Evolutionary conservation across 306 rosid species (phyloP).

Genomic region (Malus domestica): DNA sequence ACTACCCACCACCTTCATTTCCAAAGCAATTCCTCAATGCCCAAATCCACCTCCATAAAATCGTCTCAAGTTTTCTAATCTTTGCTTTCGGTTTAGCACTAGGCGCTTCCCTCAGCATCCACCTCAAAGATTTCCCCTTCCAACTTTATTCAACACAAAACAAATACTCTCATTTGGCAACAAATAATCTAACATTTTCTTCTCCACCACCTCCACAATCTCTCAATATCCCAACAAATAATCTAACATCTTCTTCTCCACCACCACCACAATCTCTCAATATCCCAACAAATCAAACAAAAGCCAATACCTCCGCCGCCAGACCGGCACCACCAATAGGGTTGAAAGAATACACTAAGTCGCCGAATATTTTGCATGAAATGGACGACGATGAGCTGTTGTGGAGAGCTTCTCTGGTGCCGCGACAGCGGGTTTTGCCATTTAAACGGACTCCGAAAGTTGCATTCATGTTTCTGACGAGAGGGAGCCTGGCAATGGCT

Average conservation of each 20-base stretch:
- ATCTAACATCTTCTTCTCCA: background rate
- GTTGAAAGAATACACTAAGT: slow-evolving; percentile 28
- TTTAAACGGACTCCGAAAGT: slow-evolving; percentile 44
- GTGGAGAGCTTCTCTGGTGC: slow-evolving; percentile 71
- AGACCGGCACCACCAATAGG: slow-evolving; percentile 4
- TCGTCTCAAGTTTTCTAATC: slow-evolving; percentile 28
- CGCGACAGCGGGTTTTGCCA: slow-evolving; percentile 24
- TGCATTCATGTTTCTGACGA: slow-evolving; percentile 78
- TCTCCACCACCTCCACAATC: background rate
- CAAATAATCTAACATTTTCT: background rate
- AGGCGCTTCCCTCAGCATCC: slow-evolving; percentile 46
- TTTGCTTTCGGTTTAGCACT: slow-evolving; percentile 58
- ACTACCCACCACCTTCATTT: slow-evolving; percentile 5
- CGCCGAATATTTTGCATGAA: slow-evolving; percentile 40
- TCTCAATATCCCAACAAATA: background rate
- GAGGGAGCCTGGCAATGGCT: slow-evolving; percentile 51
- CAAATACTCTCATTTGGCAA: background rate
- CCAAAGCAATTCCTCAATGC: slow-evolving; percentile 21
- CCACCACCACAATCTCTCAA: background rate
- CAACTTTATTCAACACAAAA: slow-evolving; percentile 15
- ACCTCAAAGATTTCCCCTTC: slow-evolving; percentile 24
- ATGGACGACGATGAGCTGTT: slow-evolving; percentile 70
- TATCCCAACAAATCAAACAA: background rate
- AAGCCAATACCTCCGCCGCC: background rate
- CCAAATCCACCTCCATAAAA: slow-evolving; percentile 35